These are phyloP conservation scores for Sherardia arvensis DNA, from an alignment of 257 asterid species.

Conservation along the genomic window DNA sequence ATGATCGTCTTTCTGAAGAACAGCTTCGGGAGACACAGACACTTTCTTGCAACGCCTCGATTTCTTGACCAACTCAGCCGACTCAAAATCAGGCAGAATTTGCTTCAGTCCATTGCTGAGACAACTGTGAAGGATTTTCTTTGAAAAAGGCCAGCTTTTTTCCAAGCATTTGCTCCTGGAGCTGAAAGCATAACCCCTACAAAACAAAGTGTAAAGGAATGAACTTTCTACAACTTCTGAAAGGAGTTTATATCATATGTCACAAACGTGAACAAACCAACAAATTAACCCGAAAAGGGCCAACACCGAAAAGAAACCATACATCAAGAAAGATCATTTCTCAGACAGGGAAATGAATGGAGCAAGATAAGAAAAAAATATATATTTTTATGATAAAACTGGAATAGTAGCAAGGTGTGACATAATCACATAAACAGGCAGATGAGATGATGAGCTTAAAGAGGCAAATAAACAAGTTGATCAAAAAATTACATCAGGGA, in stretches of 20 bases:
- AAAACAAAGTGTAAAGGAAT: not conserved
- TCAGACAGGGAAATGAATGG: not conserved
- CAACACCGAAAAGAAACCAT: not conserved
- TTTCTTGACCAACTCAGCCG: slow-evolving; percentile 22
- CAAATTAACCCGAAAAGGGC: slow-evolving; percentile 7
- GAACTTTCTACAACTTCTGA: not conserved
- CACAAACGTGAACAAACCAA: slow-evolving; percentile 17
- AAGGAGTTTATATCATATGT: slow-evolving; percentile 13
- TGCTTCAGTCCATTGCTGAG: slow-evolving; percentile 59
- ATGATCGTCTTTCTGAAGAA: slow-evolving; percentile 17
- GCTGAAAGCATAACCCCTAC: slow-evolving; percentile 74
- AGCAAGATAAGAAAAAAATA: not conserved
- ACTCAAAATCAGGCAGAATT: slow-evolving; percentile 75
- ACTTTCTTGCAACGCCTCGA: slow-evolving; percentile 12
- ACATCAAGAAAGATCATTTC: not conserved
- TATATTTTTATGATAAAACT: not conserved
- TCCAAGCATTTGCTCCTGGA: slow-evolving; percentile 54
- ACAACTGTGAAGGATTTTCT: slow-evolving; percentile 65
- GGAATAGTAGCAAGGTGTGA: not conserved
- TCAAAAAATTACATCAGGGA: slow-evolving; percentile 4
- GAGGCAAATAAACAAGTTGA: slow-evolving; percentile 8
- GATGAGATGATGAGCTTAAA: slow-evolving; percentile 11
- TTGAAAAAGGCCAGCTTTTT: slow-evolving; percentile 89
- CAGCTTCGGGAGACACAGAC: slow-evolving; percentile 44
- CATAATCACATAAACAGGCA: slow-evolving; percentile 2